phyloP scores from a whole-genome alignment of 441 rosid genomes.

The Pelargonium cotyledonis region DNA sequence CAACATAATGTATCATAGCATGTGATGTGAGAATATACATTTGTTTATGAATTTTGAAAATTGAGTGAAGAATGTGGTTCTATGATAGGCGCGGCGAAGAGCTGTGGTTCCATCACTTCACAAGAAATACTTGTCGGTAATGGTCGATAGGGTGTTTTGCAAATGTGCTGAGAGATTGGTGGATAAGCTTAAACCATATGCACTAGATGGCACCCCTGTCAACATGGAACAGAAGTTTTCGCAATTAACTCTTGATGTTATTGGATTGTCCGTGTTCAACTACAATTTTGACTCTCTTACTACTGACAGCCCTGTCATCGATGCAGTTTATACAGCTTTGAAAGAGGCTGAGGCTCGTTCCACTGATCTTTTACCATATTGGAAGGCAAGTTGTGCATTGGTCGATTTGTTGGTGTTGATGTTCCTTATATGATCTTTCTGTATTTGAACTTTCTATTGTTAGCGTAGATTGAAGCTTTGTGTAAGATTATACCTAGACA shows the following conservation, averaged over 20 bases:
- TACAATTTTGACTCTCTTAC: constrained; percentile 78
- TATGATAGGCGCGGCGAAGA: constrained; percentile 63
- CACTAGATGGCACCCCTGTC: constrained; percentile 55
- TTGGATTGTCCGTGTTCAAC: constrained; percentile 76
- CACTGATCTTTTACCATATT: constrained; percentile 82
- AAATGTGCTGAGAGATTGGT: constrained; percentile 83
- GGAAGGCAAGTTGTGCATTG: constrained; percentile 58
- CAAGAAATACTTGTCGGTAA: constrained; percentile 72
- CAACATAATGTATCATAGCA: not conserved
- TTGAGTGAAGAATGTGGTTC: constrained; percentile 15
- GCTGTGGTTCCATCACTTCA: constrained; percentile 88
- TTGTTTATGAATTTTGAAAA: not conserved
- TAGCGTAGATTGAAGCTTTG: constrained; percentile 47
- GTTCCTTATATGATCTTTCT: constrained; percentile 8
- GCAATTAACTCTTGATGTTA: constrained; percentile 80
- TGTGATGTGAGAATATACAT: not conserved
- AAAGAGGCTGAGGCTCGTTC: constrained; percentile 93
- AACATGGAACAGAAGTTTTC: constrained; percentile 89
- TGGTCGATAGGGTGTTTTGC: constrained; percentile 81
- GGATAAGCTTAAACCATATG: constrained; percentile 66
- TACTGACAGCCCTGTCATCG: constrained; percentile 80
- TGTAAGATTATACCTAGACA: constrained; percentile 87
- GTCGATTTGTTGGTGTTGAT: constrained; percentile 13
- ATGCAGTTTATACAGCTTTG: constrained; percentile 80
- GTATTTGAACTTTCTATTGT: constrained; percentile 3